These are phyloP conservation scores for Pisolithus albus DNA, from an alignment of 768 basidiomycete genomes.

Conservation along the genomic window DNA sequence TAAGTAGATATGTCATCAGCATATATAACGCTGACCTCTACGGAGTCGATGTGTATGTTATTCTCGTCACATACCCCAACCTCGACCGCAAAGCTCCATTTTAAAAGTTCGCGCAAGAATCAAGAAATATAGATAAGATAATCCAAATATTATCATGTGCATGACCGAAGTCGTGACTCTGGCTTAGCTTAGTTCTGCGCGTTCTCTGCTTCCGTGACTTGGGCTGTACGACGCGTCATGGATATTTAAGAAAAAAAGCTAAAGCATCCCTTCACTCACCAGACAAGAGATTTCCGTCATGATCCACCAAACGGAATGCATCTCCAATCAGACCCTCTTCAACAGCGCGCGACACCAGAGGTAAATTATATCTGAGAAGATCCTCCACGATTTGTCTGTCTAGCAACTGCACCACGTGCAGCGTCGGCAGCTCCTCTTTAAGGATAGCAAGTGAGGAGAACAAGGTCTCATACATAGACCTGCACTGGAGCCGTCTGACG, in stretches of 20 bases:
- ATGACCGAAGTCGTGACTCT: too few relatives aligned
- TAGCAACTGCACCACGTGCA: slow-evolving; percentile 18
- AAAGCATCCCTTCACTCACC: too few relatives aligned
- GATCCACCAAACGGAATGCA: slow-evolving; percentile 19
- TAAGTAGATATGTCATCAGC: too few relatives aligned
- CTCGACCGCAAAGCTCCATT: too few relatives aligned
- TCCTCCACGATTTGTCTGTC: slow-evolving; percentile 11
- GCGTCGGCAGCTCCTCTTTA: slow-evolving; percentile 8
- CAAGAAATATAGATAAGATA: too few relatives aligned
- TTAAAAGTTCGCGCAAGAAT: too few relatives aligned
- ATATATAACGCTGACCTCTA: too few relatives aligned
- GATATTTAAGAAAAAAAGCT: too few relatives aligned
- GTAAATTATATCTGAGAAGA: slow-evolving; percentile 13
- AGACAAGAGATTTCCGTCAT: slow-evolving; percentile 13
- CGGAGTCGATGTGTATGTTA: too few relatives aligned
- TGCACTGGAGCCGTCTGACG: not conserved
- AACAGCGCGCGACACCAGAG: slow-evolving; percentile 7
- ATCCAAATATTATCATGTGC: too few relatives aligned
- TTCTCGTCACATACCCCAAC: too few relatives aligned
- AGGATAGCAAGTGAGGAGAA: slow-evolving; percentile 11
- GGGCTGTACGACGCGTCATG: not conserved
- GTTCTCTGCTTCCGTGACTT: not conserved
- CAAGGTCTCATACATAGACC: slow-evolving; percentile 1
- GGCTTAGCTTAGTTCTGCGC: not conserved
- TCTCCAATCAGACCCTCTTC: not conserved